Conservation (phyloP, 2,329 filamentous ascomycete species). For the Trichoderma breve region DNA sequence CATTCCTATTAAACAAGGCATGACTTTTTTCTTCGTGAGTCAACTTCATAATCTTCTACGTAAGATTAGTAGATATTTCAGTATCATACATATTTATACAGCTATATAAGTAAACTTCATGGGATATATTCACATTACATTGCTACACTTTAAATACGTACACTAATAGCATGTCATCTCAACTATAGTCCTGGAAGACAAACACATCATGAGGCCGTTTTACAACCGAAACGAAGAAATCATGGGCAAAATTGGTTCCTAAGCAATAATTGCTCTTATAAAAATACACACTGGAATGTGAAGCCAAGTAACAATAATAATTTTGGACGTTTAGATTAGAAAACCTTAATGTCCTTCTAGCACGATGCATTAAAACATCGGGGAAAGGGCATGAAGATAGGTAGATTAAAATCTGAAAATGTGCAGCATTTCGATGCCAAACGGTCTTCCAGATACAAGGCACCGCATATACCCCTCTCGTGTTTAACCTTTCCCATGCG, state of each 20-base stretch:
- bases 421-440: neutral
- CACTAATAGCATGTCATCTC: too few relatives aligned
- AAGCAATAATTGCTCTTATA: neutral
- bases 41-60: neutral
- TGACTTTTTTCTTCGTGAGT: neutral
- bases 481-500: neutral
- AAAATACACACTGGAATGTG: neutral
- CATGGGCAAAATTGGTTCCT: neutral
- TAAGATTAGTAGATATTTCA: neutral
- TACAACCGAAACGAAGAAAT: too few relatives aligned
- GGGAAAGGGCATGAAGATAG: neutral
- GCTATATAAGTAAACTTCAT: too few relatives aligned
- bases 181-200: too few relatives aligned
- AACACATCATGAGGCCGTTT: too few relatives aligned
- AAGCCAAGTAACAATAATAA: neutral
- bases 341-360: neutral
- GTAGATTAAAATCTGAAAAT: neutral
- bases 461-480: neutral
- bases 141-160: too few relatives aligned
- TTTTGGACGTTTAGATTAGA: neutral
- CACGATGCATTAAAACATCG: neutral
- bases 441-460: neutral
- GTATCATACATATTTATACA: too few relatives aligned
- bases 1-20: neutral
- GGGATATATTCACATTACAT: too few relatives aligned